phyloP scores from a whole-genome alignment of 176 grass and related monocot genomes.

The Oropetium thomaeum region DNA sequence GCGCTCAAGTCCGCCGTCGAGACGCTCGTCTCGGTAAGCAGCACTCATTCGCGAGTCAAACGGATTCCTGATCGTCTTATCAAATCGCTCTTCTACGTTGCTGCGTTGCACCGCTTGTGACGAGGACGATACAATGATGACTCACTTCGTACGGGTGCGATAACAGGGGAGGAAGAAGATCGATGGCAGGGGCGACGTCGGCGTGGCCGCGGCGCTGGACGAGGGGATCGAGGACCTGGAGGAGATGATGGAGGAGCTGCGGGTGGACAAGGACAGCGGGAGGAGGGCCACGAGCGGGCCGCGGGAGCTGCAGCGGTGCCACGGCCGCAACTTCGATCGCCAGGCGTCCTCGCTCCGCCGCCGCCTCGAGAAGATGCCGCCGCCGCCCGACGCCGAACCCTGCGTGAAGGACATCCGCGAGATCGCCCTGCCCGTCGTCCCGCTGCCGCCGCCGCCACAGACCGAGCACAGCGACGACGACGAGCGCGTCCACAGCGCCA shows the following conservation, averaged over 20 bases:
- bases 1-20: constrained; percentile 77
- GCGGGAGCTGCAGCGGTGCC: constrained; percentile 47
- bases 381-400: constrained; percentile 27
- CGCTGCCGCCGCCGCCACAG: background rate
- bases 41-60: background rate
- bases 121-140: too few species aligned
- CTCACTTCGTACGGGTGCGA: background rate
- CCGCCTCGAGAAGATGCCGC: constrained; percentile 64
- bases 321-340: constrained; percentile 76
- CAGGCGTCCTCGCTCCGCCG: constrained; percentile 77
- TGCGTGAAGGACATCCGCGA: constrained; percentile 72
- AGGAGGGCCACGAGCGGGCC: constrained; percentile 24
- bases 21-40: constrained; percentile 62
- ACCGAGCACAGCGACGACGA: constrained; percentile 21
- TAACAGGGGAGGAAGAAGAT: constrained; percentile 82
- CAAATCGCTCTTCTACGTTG: too few species aligned
- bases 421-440: constrained; percentile 44
- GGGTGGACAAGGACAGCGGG: constrained; percentile 56
- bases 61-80: too few species aligned
- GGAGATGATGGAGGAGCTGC: constrained; percentile 70
- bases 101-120: background rate
- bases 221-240: constrained; percentile 70
- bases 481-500: constrained; percentile 23
- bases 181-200: constrained; percentile 32
- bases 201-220: constrained; percentile 47